Percentiles rank a stretch among this genome's conserved stretches.
Conservation (phyloP, 2,329 filamentous ascomycete genomes). For the Phoma herbarum region DNA sequence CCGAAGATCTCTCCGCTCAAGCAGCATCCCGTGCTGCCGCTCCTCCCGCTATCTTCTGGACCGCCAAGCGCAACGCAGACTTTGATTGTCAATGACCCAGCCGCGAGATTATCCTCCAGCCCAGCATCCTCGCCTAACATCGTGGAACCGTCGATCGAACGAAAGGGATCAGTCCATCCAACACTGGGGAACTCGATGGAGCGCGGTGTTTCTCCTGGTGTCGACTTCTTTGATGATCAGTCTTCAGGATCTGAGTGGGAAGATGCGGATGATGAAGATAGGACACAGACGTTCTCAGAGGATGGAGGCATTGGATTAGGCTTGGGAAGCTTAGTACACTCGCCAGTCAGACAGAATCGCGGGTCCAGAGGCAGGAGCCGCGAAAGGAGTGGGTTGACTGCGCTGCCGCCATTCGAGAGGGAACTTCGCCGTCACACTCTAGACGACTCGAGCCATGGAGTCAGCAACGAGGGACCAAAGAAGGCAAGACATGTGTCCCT, state of each 20-base stretch:
- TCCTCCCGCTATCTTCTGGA: slow-evolving; percentile 20
- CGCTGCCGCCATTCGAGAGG: slow-evolving; percentile 28
- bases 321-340: slow-evolving; percentile 18
- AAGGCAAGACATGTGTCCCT: slow-evolving; percentile 38
- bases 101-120: slow-evolving; percentile 40
- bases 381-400: slow-evolving; percentile 24
- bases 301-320: slow-evolving; percentile 9
- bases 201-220: slow-evolving; percentile 27
- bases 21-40: slow-evolving; percentile 24
- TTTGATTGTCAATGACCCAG: slow-evolving; percentile 36
- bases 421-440: slow-evolving; percentile 9
- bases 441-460: background rate
- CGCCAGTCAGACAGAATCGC: background rate
- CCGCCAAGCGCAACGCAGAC: slow-evolving; percentile 30
- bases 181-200: slow-evolving; percentile 38
- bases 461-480: slow-evolving; percentile 17
- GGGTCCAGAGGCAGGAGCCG: slow-evolving; percentile 22
- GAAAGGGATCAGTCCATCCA: slow-evolving; percentile 36
- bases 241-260: slow-evolving; percentile 39
- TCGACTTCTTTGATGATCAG: slow-evolving; percentile 43
- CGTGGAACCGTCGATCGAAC: slow-evolving; percentile 30
- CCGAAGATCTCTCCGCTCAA: slow-evolving; percentile 17
- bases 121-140: slow-evolving; percentile 43
- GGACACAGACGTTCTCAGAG: slow-evolving; percentile 25
- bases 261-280: slow-evolving; percentile 30